These are phyloP conservation scores for Oryza rufipogon DNA, from an alignment of 176 grass and related monocot genomes.

Conservation along the genomic window DNA sequence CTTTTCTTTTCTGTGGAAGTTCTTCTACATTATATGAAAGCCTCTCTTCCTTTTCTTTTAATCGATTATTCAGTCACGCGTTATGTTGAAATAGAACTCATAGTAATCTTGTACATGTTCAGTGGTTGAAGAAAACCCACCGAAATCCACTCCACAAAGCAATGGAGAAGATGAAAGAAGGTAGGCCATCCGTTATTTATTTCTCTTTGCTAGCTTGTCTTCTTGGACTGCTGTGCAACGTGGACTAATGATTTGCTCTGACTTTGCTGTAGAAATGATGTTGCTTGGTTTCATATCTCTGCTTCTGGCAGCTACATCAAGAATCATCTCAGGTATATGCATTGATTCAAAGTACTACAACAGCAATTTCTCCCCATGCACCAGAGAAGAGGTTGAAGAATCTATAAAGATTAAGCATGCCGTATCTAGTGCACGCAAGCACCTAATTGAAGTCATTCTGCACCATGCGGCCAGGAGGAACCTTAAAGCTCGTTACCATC, in stretches of 20 bases:
- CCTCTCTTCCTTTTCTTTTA: neutral
- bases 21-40: neutral
- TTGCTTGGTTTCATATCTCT: slow-evolving; percentile 96
- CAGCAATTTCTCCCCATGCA: slow-evolving; percentile 83
- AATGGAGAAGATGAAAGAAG: slow-evolving; percentile 99
- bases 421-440: slow-evolving; percentile 27
- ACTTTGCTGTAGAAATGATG: slow-evolving; percentile 81
- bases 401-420: slow-evolving; percentile 44
- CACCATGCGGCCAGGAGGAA: slow-evolving; percentile 62
- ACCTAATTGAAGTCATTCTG: slow-evolving; percentile 51
- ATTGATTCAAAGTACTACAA: slow-evolving; percentile 85
- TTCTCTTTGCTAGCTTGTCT: neutral
- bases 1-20: slow-evolving; percentile 3
- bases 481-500: slow-evolving; percentile 47
- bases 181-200: slow-evolving; percentile 22
- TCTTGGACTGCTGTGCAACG: neutral
- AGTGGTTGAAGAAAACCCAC: slow-evolving; percentile 94
- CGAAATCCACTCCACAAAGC: slow-evolving; percentile 89
- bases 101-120: slow-evolving; percentile 21
- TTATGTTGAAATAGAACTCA: neutral
- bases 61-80: neutral
- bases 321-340: slow-evolving; percentile 87
- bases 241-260: neutral
- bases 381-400: slow-evolving; percentile 64
- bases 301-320: slow-evolving; percentile 79